These are phyloP conservation scores for Fusarium sp. DNA, from an alignment of 2,329 filamentous ascomycete genomes.

Conservation along the genomic window DNA sequence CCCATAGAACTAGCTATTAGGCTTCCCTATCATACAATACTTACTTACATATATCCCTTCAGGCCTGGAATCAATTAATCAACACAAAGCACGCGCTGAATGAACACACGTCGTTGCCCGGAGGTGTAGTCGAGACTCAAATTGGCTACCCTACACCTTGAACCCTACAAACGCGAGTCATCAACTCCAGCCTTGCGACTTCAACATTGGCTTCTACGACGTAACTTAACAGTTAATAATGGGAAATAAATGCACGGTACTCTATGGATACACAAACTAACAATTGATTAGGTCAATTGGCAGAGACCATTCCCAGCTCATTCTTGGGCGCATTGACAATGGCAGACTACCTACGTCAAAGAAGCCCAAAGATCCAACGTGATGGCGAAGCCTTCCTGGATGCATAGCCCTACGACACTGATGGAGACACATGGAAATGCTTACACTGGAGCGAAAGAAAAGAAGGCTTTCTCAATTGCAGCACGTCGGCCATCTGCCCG, in stretches of 20 bases:
- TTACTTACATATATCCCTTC: no score
- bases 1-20: background rate
- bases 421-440: background rate
- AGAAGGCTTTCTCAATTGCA: background rate
- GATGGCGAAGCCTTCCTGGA: no score
- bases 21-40: no score
- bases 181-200: background rate
- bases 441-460: no score
- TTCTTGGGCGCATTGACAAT: background rate
- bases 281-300: background rate
- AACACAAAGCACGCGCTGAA: background rate
- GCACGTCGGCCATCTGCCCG: background rate
- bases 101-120: rapidly evolving
- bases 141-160: background rate
- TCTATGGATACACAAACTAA: rapidly evolving
- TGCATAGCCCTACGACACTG: background rate
- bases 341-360: background rate
- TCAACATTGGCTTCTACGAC: background rate
- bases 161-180: rapidly evolving
- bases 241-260: rapidly evolving
- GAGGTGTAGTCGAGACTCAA: no score
- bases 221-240: rapidly evolving
- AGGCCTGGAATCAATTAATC: rapidly evolving
- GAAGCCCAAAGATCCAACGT: background rate
- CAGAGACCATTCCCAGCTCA: no score